Base-by-base conservation (phyloP, 2,329 filamentous ascomycete genomes). In the Hypoxylon sp. region DNA sequence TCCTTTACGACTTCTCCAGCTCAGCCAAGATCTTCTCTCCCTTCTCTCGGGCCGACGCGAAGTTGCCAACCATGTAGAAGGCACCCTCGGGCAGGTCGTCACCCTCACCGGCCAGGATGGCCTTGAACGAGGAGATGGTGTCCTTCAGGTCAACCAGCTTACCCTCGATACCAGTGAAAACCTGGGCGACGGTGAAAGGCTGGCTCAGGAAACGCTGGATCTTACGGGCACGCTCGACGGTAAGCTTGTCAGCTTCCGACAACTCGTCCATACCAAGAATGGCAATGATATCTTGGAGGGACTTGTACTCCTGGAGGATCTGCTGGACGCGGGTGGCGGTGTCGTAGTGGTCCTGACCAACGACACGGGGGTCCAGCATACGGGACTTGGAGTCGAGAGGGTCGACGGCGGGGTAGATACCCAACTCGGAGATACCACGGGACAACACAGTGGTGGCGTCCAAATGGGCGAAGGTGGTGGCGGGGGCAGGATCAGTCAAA, bases 241-340 rank as follows among this genome's bases (percentile, higher is more conserved):
- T 97, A 71, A 99, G 87, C 89, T 99, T 97, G 79, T 99, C 94
- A 70, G 90, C 89, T 84, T 97, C 94, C 63, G 94, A 97, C 80
- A 99, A 81, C 78, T 99, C 94, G 79, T 99, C 94, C 94, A 99
- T 97, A 88, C 93, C 93, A 75, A 97, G 81, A 91, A 99, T 99
- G 79, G 94, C 94, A 84, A 97, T 97, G 87, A 99, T 99, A 83
- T 99, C 94, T 83, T 99, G 94, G 67, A 99, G 91, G 63, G 93
- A 97, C 90, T 97, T 97, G 90, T 99, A 99, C 85, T 97, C 94
- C 82, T 99, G 94, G 75, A 99, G 88, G 80, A 97, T 97, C 82
- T 96, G 91, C 84, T 99, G 94, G 73, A 99, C 94, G 69, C 88
- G 88, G 76, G 89, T 90, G 76, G 94, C 94, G 70, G 87, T 93